Conservation (phyloP, 129 eudicot genomes). For the Daucus carota region DNA sequence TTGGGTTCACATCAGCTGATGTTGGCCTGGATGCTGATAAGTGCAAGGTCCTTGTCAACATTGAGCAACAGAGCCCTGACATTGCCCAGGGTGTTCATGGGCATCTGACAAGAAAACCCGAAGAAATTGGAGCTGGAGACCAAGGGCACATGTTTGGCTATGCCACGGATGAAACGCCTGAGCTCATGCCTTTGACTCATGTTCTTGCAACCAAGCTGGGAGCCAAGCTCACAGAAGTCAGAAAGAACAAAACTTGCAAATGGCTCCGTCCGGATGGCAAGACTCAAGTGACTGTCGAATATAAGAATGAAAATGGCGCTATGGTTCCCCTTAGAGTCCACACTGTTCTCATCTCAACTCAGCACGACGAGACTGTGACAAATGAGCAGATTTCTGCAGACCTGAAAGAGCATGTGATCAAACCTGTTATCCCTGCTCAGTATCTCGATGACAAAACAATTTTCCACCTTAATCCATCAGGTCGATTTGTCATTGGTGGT, state of each 20-base stretch:
- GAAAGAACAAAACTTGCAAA: slow-evolving; percentile 65
- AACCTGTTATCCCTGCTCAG: slow-evolving; percentile 52
- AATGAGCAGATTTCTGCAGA: slow-evolving; percentile 54
- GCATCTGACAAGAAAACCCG: slow-evolving; percentile 65
- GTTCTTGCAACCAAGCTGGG: slow-evolving; percentile 73
- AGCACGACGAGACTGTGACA: slow-evolving; percentile 67
- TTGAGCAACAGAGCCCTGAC: slow-evolving; percentile 68
- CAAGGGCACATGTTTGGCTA: slow-evolving; percentile 76
- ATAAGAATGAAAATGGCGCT: slow-evolving; percentile 54
- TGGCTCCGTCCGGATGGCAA: slow-evolving; percentile 78
- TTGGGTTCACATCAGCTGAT: slow-evolving; percentile 60
- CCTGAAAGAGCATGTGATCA: slow-evolving; percentile 58
- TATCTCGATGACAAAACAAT: slow-evolving; percentile 64
- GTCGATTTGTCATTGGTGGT: slow-evolving; percentile 69
- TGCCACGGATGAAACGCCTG: slow-evolving; percentile 75
- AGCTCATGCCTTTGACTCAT: slow-evolving; percentile 73
- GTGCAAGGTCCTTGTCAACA: slow-evolving; percentile 74
- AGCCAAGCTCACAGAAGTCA: slow-evolving; percentile 65
- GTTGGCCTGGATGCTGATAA: slow-evolving; percentile 75
- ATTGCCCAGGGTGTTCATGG: slow-evolving; percentile 80
- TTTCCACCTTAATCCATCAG: slow-evolving; percentile 66
- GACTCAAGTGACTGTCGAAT: slow-evolving; percentile 72
- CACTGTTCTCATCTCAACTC: slow-evolving; percentile 69
- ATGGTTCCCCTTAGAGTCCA: slow-evolving; percentile 73
- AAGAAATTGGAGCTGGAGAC: slow-evolving; percentile 73